Evolutionary conservation across 2,329 filamentous ascomycete species (phyloP).

Genomic region (Aureobasidium musti): DNA sequence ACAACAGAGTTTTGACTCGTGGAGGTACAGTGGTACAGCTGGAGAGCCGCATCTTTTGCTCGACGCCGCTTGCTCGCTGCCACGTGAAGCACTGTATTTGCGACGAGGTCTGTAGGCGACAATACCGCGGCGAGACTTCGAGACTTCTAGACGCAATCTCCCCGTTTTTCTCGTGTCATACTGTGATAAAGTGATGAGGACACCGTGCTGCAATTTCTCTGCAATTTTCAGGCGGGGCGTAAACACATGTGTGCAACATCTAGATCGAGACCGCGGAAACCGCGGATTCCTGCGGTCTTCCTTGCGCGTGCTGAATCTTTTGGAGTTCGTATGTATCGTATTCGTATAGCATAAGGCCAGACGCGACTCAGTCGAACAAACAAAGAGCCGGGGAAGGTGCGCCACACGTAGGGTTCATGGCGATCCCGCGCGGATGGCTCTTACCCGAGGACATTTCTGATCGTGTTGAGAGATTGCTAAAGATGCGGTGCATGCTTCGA

Average conservation of each 20-base stretch:
- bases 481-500: neutral
- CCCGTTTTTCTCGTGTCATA: slow-evolving; percentile 1
- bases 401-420: too few species aligned
- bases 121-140: neutral
- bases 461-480: slow-evolving; percentile 17
- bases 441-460: slow-evolving; percentile 1
- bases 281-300: neutral
- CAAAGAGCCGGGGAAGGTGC: slow-evolving; percentile 4
- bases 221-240: neutral
- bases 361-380: neutral
- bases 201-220: slow-evolving; percentile 10
- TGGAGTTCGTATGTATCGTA: neutral
- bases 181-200: neutral
- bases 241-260: neutral
- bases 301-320: too few species aligned
- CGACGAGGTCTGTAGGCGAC: neutral
- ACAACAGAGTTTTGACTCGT: neutral
- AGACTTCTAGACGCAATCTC: slow-evolving; percentile 2
- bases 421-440: slow-evolving; percentile 14
- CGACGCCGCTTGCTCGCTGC: neutral
- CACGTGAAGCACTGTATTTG: neutral
- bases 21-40: neutral
- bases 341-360: neutral
- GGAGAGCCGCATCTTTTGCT: neutral
- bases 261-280: neutral